Base-by-base conservation (phyloP, 2,329 filamentous ascomycete species). In the Didymella exigua region DNA sequence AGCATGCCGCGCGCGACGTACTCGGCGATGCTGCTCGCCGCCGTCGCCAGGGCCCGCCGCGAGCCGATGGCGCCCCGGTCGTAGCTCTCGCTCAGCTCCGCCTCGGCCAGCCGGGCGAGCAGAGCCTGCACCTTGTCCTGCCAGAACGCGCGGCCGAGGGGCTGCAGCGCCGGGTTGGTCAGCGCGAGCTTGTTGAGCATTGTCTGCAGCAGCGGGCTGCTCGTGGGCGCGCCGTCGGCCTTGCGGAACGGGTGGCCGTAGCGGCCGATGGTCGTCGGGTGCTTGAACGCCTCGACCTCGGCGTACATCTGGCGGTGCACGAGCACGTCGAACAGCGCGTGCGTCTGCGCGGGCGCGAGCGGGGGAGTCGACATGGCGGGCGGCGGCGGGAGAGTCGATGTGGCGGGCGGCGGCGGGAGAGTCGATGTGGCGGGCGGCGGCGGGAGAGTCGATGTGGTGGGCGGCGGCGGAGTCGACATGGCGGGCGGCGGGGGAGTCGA, bases 21-120 rank as follows among this genome's bases (percentile, higher is more conserved):
- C 74, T 92, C 90, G 49, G 90, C 79, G 52, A 93, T 73, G 6
- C 85, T 84, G 30, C 88, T 88, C 9, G 86, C 81, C 0, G 87
- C 89, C 6, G 90, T 91, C 0, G 89, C 85, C 43, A 93, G 75
- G 18, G 88, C 89, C 76, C 91, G 92, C 46, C 90, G 81, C 55
- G 87, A 86, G 0, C 90, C 90, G 61, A 93, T 76, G 0, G 85
- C 81, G 13, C 88, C 89, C 73, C 91, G 91, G 71, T 93, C 90
- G 67, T 92, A 93, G 70, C 88, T 91, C 72, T 93, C 90, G 1
- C 88, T 91, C 27, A 93, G 77, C 45, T 90, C 85, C 2, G 86
- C 88, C 27, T 86, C 82, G 8, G 82, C 86, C 49, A 93, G 62
- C 45, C 70, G 71, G 44, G 64, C 66, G 4, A 76, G 64, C 36